Conservation (phyloP, 2,329 filamentous ascomycete genomes). For the Calycina marina region DNA sequence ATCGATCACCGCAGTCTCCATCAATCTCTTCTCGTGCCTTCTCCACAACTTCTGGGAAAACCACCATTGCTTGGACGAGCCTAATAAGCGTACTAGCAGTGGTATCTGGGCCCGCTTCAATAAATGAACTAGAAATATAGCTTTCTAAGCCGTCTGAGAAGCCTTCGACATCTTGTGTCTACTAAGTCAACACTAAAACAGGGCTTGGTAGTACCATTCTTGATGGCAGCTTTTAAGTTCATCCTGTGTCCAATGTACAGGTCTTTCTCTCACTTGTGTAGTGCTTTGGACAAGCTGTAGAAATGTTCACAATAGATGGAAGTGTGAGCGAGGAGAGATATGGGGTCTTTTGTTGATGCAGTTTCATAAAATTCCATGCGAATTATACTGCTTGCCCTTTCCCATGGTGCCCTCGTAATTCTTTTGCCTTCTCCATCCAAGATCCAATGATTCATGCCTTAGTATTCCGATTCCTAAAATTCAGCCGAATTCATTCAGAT, state of each 20-base stretch:
- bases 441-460: too few species aligned
- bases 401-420: too few species aligned
- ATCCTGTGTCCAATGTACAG: slow-evolving; percentile 25
- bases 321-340: too few species aligned
- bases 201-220: slow-evolving; percentile 4
- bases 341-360: too few species aligned
- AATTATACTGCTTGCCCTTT: too few species aligned
- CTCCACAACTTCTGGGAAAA: slow-evolving; percentile 26
- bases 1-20: slow-evolving; percentile 24
- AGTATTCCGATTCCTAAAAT: too few species aligned
- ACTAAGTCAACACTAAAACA: slow-evolving; percentile 7
- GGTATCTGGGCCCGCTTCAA: slow-evolving; percentile 27
- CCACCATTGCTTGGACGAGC: slow-evolving; percentile 24
- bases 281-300: slow-evolving; percentile 22
- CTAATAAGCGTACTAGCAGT: slow-evolving; percentile 21
- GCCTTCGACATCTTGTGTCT: slow-evolving; percentile 8
- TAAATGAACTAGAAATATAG: slow-evolving; percentile 20
- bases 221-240: not conserved
- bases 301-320: too few species aligned
- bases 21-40: slow-evolving; percentile 29
- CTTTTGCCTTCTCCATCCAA: too few species aligned
- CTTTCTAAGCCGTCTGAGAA: slow-evolving; percentile 15
- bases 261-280: slow-evolving; percentile 29
- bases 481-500: too few species aligned
- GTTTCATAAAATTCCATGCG: too few species aligned